Base-by-base conservation (phyloP, 768 basidiomycete genomes). In the Lanmaoa rubissima region DNA sequence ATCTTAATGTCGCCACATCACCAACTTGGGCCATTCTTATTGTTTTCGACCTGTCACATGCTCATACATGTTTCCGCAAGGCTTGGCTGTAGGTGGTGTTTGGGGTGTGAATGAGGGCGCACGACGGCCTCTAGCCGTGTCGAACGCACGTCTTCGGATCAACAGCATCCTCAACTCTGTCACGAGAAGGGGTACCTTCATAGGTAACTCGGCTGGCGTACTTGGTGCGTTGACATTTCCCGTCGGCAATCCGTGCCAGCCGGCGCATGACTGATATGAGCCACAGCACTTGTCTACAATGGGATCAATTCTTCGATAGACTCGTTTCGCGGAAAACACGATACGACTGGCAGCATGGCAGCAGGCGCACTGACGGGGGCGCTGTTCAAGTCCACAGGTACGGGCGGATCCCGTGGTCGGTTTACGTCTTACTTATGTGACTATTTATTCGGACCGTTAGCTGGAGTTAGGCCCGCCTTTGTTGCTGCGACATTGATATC, bases 61-160 rank as follows among this genome's bases (percentile, higher is more conserved):
- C 75, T 84, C 81, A 85, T 77, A 65, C 74, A 74, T 71, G 69
- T 76, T 77, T 78, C 76, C 74, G 73, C 56, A 77, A 98, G 96
- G 97, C 73, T 85, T 98, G 75, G 87, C 88, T 69, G 79, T 95
- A 74, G 97, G 97, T 72, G 97, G 96, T 68, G 75, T 86, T 67
- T 98, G 96, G 94, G 97, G 97, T 60, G 76, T 98, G 68, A 89
- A 92, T 68, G 96, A 98, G 81, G 97, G 97, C 67, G 83, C 92
- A 70, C 79, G 81, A 71, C 82, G 92, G 75, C 92, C 88, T 61
- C 81, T 94, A 74, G 92, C 90, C 70, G 87, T 92, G 60, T 87
- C 88, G 57, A 94, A 91, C 74, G 72, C 85, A 56, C 82, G 93
- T 67, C 77, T 99, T 73, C 87, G 97, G 79, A 88, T 98, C 78